phyloP scores from a whole-genome alignment of 2,329 filamentous ascomycete species.

The Ceratocystis cubensis region DNA sequence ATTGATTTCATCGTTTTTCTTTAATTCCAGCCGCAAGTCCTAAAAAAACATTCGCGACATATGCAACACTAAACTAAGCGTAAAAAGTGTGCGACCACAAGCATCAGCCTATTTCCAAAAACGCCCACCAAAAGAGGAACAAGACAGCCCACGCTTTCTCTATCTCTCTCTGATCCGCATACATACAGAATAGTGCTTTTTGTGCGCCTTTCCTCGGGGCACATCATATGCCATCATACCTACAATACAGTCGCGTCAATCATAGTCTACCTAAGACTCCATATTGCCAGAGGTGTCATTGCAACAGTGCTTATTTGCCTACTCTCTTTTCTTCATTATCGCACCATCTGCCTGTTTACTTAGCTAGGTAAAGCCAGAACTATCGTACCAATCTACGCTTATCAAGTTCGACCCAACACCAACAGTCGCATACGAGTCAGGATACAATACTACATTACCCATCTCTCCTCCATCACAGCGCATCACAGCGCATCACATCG shows the following conservation, averaged over 20 bases:
- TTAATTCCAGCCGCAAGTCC: background rate
- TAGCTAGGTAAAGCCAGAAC: too few relatives aligned
- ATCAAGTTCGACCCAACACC: background rate
- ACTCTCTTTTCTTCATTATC: background rate
- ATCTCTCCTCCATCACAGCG: background rate
- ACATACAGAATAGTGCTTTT: background rate
- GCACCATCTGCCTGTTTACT: background rate
- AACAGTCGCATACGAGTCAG: background rate
- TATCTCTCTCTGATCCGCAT: background rate
- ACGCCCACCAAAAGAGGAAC: background rate
- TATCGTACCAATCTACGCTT: too few relatives aligned
- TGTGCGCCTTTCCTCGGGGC: background rate
- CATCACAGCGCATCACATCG: background rate
- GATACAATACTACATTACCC: background rate
- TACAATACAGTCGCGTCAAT: background rate
- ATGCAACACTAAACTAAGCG: background rate
- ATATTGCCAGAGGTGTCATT: background rate
- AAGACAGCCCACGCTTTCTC: background rate
- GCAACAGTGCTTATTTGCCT: background rate
- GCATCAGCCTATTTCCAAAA: background rate
- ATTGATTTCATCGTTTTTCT: background rate
- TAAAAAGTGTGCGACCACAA: background rate
- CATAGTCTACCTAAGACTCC: background rate
- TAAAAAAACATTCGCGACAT: background rate
- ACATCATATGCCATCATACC: background rate